Conservation (phyloP, 2,329 filamentous ascomycete species). For the Xylariomycetidae sp. region DNA sequence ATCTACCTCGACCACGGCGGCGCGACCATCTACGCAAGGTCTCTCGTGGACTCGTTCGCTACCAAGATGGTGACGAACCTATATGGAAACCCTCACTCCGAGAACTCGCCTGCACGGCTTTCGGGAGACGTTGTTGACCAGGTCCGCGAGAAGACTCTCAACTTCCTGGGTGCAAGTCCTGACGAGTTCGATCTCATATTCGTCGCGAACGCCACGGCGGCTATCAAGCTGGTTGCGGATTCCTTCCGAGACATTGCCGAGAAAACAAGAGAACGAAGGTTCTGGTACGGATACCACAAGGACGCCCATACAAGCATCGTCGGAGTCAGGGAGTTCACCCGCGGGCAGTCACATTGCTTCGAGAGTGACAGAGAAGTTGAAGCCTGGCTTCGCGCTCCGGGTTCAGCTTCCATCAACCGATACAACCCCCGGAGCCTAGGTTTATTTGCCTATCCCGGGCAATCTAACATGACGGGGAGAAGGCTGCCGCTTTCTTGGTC, state of each 20-base stretch:
- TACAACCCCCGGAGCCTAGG: slow-evolving; percentile 27
- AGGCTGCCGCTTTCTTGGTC: slow-evolving; percentile 55
- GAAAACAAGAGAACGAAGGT: slow-evolving; percentile 36
- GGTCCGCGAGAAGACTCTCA: slow-evolving; percentile 45
- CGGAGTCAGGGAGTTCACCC: slow-evolving; percentile 61
- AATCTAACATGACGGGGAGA: slow-evolving; percentile 65
- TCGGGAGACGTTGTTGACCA: slow-evolving; percentile 52
- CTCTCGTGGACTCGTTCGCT: slow-evolving; percentile 50
- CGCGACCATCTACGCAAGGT: slow-evolving; percentile 51
- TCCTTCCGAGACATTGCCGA: slow-evolving; percentile 48
- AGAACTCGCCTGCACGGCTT: slow-evolving; percentile 51
- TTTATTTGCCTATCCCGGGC: slow-evolving; percentile 60
- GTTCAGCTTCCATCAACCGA: slow-evolving; percentile 17
- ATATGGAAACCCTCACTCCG: slow-evolving; percentile 65
- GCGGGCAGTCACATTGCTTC: slow-evolving; percentile 51
- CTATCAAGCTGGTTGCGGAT: slow-evolving; percentile 66
- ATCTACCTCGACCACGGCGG: slow-evolving; percentile 55
- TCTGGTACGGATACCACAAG: slow-evolving; percentile 56
- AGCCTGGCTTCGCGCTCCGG: slow-evolving; percentile 32
- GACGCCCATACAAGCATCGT: slow-evolving; percentile 60
- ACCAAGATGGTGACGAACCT: slow-evolving; percentile 48
- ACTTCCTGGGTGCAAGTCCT: slow-evolving; percentile 53
- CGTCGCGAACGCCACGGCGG: slow-evolving; percentile 86
- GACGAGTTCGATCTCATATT: slow-evolving; percentile 64
- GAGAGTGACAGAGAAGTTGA: slow-evolving; percentile 47